Evolutionary conservation across 2,329 filamentous ascomycete species (phyloP).

Genomic region (Trichophyton schoenleinii): DNA sequence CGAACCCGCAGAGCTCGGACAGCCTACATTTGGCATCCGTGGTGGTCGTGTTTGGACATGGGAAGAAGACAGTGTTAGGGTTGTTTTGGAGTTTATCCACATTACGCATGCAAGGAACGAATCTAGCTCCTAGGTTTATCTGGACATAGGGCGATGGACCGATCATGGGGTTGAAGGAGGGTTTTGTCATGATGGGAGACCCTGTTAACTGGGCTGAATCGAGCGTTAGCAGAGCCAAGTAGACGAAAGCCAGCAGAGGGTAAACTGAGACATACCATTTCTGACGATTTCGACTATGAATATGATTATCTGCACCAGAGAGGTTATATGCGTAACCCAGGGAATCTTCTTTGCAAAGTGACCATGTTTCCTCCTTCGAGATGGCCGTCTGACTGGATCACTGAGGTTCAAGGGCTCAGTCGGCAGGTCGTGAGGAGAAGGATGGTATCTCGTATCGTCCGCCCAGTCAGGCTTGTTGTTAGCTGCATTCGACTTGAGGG

Average conservation of each 20-base stretch:
- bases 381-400: slow-evolving; percentile 11
- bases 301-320: slow-evolving; percentile 62
- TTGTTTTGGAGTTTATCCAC: slow-evolving; percentile 31
- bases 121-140: slow-evolving; percentile 95
- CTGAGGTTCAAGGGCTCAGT: slow-evolving; percentile 16
- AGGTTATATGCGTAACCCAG: slow-evolving; percentile 72
- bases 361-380: slow-evolving; percentile 33
- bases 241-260: slow-evolving; percentile 4
- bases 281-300: slow-evolving; percentile 82
- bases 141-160: slow-evolving; percentile 80
- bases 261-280: slow-evolving; percentile 48
- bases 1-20: slow-evolving; percentile 71
- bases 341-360: slow-evolving; percentile 51
- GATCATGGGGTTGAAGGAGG: slow-evolving; percentile 92
- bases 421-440: slow-evolving; percentile 43
- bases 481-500: slow-evolving; percentile 29
- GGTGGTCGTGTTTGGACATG: slow-evolving; percentile 69
- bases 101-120: slow-evolving; percentile 88
- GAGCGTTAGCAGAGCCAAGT: slow-evolving; percentile 5
- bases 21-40: slow-evolving; percentile 54
- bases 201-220: slow-evolving; percentile 59
- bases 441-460: slow-evolving; percentile 34
- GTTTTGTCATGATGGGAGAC: slow-evolving; percentile 55
- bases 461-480: slow-evolving; percentile 26
- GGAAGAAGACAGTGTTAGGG: slow-evolving; percentile 41